Evolutionary conservation across 1,139 yeast species (phyloP).

Genomic region (Pichia sp.): DNA sequence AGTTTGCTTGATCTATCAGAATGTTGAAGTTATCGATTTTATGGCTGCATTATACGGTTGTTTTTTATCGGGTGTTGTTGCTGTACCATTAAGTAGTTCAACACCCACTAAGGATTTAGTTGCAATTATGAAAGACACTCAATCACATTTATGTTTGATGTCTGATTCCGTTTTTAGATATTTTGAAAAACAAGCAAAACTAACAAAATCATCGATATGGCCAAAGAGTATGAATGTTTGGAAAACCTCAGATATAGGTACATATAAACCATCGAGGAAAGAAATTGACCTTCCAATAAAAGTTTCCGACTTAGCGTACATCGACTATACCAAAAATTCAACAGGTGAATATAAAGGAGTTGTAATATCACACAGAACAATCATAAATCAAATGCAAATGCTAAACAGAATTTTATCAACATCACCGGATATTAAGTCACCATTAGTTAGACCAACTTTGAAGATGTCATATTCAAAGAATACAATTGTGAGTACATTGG

Average conservation of each 20-base stretch:
- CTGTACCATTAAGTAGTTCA: constrained; percentile 84
- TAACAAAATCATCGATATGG: constrained; percentile 35
- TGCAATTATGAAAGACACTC: constrained; percentile 66
- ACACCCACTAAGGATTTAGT: constrained; percentile 57
- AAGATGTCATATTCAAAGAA: constrained; percentile 28
- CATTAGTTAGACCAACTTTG: constrained; percentile 33
- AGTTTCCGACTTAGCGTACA: constrained; percentile 79
- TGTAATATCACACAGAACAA: constrained; percentile 82
- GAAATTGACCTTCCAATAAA: constrained; percentile 60
- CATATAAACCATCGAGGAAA: constrained; percentile 52
- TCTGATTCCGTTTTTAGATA: constrained; percentile 73
- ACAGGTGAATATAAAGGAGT: constrained; percentile 91
- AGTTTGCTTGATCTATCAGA: constrained; percentile 77
- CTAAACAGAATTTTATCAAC: constrained; percentile 63
- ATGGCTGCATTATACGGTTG: constrained; percentile 85
- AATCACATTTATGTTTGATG: constrained; percentile 69
- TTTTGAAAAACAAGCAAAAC: constrained; percentile 47
- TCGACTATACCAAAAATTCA: constrained; percentile 87
- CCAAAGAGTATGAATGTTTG: constrained; percentile 62
- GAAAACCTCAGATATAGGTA: constrained; percentile 86
- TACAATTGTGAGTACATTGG: constrained; percentile 65
- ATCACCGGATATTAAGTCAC: constrained; percentile 37
- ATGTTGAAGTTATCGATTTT: constrained; percentile 78
- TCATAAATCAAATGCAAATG: constrained; percentile 81
- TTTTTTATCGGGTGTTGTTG: constrained; percentile 88